Evolutionary conservation across 495 filamentous ascomycete genomes (phyloP).

Genomic region (Lentithecium fluviatile): DNA sequence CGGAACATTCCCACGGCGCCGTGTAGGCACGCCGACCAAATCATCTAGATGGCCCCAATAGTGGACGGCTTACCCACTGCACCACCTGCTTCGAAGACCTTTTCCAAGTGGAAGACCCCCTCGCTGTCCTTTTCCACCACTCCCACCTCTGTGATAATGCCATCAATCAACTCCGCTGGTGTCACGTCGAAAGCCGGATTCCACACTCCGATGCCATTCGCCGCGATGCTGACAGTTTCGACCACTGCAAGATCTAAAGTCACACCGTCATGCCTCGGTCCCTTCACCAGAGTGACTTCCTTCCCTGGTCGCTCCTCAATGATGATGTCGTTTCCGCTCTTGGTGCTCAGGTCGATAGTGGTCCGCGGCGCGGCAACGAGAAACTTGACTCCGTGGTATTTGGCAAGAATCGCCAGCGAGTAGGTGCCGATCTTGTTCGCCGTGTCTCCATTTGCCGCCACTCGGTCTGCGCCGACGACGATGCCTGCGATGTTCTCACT

Average conservation of each 20-base stretch:
- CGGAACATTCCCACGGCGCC: no score
- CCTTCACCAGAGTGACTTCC: conserved; percentile 79
- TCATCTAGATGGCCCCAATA: conserved; percentile 36
- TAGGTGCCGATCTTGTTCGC: conserved; percentile 99
- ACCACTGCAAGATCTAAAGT: conserved; percentile 52
- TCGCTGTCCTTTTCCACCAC: conserved; percentile 74
- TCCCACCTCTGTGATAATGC: conserved; percentile 88
- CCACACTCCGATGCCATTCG: conserved; percentile 80
- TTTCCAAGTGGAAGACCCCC: conserved; percentile 70
- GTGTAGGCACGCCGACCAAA: no score
- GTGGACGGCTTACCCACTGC: conserved; percentile 27
- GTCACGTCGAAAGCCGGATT: conserved; percentile 98
- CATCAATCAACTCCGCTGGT: conserved; percentile 81
- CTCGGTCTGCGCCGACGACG: conserved; percentile 91
- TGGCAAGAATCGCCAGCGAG: conserved; percentile 78
- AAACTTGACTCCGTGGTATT: conserved; percentile 86
- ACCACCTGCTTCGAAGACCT: conserved; percentile 48
- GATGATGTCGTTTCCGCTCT: conserved; percentile 69
- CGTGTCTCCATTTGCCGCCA: conserved; percentile 94
- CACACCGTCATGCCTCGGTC: conserved; percentile 52
- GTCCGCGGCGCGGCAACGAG: conserved; percentile 92
- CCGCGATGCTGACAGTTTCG: conserved; percentile 76
- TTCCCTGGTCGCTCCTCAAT: conserved; percentile 81
- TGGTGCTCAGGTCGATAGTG: conserved; percentile 83
- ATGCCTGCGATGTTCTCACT: conserved; percentile 72